Evolutionary conservation across 441 rosid species (phyloP).

Genomic region (Capsella rubella): DNA sequence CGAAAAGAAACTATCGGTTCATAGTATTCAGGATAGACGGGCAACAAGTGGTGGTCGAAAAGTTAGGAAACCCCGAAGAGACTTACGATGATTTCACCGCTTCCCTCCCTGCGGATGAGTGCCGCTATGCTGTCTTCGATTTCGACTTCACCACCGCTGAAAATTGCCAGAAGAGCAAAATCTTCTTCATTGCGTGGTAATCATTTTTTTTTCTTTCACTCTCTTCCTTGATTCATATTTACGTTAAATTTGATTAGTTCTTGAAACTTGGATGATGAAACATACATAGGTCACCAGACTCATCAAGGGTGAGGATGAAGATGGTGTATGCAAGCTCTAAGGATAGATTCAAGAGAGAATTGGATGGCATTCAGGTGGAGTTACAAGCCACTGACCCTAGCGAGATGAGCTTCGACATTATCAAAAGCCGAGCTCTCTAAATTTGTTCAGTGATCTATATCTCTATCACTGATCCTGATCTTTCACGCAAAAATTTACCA

Average conservation of each 20-base stretch:
- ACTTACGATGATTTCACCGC: slow-evolving; percentile 63
- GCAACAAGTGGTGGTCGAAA: slow-evolving; percentile 68
- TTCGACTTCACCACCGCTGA: slow-evolving; percentile 64
- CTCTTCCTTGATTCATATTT: neutral
- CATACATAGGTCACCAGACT: slow-evolving; percentile 43
- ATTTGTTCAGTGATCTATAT: neutral
- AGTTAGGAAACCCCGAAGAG: slow-evolving; percentile 55
- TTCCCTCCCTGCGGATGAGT: slow-evolving; percentile 63
- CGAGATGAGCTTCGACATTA: slow-evolving; percentile 46
- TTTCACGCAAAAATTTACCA: neutral
- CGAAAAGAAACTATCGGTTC: slow-evolving; percentile 69
- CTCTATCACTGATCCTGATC: slow-evolving; percentile 11
- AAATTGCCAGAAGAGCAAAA: slow-evolving; percentile 83
- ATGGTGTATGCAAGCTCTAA: slow-evolving; percentile 48
- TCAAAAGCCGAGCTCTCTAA: slow-evolving; percentile 48
- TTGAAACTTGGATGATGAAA: slow-evolving; percentile 1
- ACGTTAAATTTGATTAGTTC: neutral
- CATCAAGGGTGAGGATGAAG: slow-evolving; percentile 49
- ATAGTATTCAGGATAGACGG: slow-evolving; percentile 70
- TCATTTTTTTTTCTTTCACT: neutral
- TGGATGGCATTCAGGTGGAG: slow-evolving; percentile 49
- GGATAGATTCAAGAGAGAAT: slow-evolving; percentile 47
- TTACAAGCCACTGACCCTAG: slow-evolving; percentile 51
- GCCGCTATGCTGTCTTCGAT: slow-evolving; percentile 75
- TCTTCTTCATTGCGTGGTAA: slow-evolving; percentile 79